Percentiles rank a stretch among this genome's conserved stretches.
phyloP scores from a whole-genome alignment of 306 rosid genomes.

The Mucuna pruriens region DNA sequence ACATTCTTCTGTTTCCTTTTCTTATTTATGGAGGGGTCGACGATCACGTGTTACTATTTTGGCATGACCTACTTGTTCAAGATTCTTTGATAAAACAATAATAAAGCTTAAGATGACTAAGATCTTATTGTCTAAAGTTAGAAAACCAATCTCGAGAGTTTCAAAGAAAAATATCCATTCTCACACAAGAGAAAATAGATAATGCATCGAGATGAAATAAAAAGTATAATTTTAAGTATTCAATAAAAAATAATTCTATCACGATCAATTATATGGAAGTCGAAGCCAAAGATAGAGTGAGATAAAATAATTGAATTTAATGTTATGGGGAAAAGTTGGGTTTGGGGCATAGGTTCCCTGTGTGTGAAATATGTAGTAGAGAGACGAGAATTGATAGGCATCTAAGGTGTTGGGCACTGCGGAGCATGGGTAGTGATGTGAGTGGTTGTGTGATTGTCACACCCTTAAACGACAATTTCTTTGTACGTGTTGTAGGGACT shows the following conservation, averaged over 20 bases:
- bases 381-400: constrained; percentile 35
- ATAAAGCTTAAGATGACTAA: background rate
- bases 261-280: background rate
- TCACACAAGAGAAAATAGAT: too few relatives aligned
- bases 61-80: background rate
- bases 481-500: constrained; percentile 64
- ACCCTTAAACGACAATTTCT: background rate
- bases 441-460: background rate
- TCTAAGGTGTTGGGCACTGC: background rate
- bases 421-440: background rate
- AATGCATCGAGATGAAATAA: too few relatives aligned
- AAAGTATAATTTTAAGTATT: too few relatives aligned
- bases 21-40: constrained; percentile 1
- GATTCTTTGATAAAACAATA: background rate
- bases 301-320: background rate
- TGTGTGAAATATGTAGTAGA: background rate
- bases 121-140: background rate
- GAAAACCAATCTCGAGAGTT: background rate
- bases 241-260: too few relatives aligned
- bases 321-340: background rate
- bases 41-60: constrained; percentile 15
- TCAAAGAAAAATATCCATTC: background rate
- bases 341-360: too few relatives aligned
- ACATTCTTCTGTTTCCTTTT: constrained; percentile 20
- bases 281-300: background rate